These are phyloP conservation scores for Thermomucor indicae-seudaticae DNA, from an alignment of 371 early-diverging fungal species.

Conservation along the genomic window DNA sequence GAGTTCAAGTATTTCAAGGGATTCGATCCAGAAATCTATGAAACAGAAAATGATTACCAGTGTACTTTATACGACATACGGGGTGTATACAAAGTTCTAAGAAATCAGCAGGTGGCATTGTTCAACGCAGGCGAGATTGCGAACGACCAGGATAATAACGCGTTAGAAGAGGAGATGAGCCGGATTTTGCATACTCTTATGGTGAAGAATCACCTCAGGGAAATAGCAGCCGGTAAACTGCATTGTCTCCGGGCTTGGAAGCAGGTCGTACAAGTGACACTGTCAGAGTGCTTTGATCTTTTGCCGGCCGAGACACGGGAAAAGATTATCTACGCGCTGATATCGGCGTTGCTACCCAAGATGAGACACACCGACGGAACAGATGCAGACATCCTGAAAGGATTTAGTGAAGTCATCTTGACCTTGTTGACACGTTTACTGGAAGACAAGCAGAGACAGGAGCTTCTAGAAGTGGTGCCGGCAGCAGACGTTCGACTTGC, in stretches of 20 bases:
- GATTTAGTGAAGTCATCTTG: conserved; percentile 59
- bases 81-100: conserved; percentile 39
- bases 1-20: conserved; percentile 15
- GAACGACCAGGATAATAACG: conserved; percentile 31
- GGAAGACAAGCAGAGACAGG: conserved; percentile 26
- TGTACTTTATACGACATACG: conserved; percentile 64
- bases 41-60: conserved; percentile 53
- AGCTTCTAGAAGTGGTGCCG: conserved; percentile 22
- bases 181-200: conserved; percentile 48
- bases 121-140: conserved; percentile 43
- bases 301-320: conserved; percentile 59
- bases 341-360: conserved; percentile 59
- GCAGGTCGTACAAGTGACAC: conserved; percentile 68
- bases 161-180: conserved; percentile 48
- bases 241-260: conserved; percentile 77
- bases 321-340: conserved; percentile 53
- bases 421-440: conserved; percentile 43
- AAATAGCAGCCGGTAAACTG: conserved; percentile 56
- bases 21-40: conserved; percentile 15
- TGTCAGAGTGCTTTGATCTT: conserved; percentile 62
- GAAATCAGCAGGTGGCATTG: conserved; percentile 5
- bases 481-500: conserved; percentile 14
- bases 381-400: conserved; percentile 48
- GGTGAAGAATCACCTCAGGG: conserved; percentile 62
- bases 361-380: conserved; percentile 24